Conservation (phyloP, 2,329 filamentous ascomycete genomes). For the Arthrinium puccinioides region DNA sequence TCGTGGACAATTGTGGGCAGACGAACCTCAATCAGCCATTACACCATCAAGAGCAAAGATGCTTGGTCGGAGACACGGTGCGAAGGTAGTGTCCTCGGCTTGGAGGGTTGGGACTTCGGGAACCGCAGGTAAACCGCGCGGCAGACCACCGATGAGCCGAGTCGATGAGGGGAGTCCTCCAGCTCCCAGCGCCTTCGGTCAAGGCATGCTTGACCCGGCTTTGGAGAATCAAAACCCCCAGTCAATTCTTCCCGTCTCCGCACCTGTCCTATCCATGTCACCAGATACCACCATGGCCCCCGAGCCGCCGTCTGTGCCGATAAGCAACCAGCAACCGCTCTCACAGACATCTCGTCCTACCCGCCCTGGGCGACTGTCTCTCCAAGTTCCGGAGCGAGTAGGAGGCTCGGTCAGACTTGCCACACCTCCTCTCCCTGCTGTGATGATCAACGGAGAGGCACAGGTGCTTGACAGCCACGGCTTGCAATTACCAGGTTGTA, state of each 20-base stretch:
- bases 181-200: constrained; percentile 34
- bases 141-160: constrained; percentile 69
- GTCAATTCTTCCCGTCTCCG: constrained; percentile 1
- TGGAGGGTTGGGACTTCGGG: constrained; percentile 65
- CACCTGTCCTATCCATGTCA: constrained; percentile 4
- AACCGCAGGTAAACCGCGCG: constrained; percentile 63
- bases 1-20: constrained; percentile 49
- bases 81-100: constrained; percentile 80
- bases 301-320: not conserved
- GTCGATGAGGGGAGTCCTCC: constrained; percentile 58
- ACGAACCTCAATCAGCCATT: constrained; percentile 68
- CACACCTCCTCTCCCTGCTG: constrained; percentile 33
- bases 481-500: too few relatives aligned
- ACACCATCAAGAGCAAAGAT: constrained; percentile 54
- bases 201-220: too few relatives aligned
- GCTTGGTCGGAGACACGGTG: constrained; percentile 61
- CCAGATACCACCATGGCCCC: constrained; percentile 1
- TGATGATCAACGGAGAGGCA: constrained; percentile 5
- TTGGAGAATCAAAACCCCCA: too few relatives aligned
- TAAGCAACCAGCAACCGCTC: not conserved
- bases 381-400: constrained; percentile 56
- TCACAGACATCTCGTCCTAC: constrained; percentile 10
- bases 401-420: constrained; percentile 55
- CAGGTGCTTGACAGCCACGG: too few relatives aligned
- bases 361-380: constrained; percentile 44